These are phyloP conservation scores for Apiotrichum sp. DNA, from an alignment of 1,284 basidiomycete species.

Conservation along the genomic window DNA sequence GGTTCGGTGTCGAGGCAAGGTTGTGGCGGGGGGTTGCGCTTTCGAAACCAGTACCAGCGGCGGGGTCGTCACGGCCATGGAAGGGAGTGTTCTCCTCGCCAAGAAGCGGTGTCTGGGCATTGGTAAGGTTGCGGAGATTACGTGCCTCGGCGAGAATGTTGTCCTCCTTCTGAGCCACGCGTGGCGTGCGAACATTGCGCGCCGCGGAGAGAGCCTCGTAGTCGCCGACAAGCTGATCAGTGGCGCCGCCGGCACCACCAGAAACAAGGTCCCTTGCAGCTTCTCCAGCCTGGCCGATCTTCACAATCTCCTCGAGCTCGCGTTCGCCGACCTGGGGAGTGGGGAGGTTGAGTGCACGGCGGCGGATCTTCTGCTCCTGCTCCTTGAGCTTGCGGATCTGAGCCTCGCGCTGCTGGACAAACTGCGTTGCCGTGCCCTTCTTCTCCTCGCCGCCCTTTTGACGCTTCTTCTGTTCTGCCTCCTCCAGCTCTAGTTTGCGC, in stretches of 20 bases:
- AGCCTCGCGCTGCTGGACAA: conserved; percentile 86
- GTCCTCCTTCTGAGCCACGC: conserved; percentile 76
- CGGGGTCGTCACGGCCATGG: conserved; percentile 56
- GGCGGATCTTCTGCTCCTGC: conserved; percentile 86
- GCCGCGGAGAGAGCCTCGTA: conserved; percentile 85
- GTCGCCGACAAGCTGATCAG: conserved; percentile 67
- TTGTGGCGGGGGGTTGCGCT: conserved; percentile 84
- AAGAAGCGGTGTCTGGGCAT: conserved; percentile 85
- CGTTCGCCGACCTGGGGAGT: conserved; percentile 89
- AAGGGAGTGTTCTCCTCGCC: conserved; percentile 95
- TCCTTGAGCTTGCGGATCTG: conserved; percentile 97
- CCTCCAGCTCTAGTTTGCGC: conserved; percentile 61
- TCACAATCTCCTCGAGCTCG: conserved; percentile 97
- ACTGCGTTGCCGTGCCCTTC: conserved; percentile 70
- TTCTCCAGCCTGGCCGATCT: conserved; percentile 91
- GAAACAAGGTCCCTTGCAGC: conserved; percentile 74
- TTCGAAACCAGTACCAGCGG: conserved; percentile 76
- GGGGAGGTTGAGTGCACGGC: conserved; percentile 80
- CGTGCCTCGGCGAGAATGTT: conserved; percentile 90
- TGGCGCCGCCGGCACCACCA: conserved; percentile 68
- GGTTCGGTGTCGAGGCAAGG: conserved; percentile 88
- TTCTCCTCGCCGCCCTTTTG: conserved; percentile 60
- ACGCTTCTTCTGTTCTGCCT: conserved; percentile 79
- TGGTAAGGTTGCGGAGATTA: conserved; percentile 87
- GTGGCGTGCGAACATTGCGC: conserved; percentile 82